A percentile compares a stretch with the other conserved stretches of the same genome.
These are phyloP conservation scores for Kingdonia uniflora DNA, from an alignment of 164 flowering plant genomes.

Conservation along the genomic window DNA sequence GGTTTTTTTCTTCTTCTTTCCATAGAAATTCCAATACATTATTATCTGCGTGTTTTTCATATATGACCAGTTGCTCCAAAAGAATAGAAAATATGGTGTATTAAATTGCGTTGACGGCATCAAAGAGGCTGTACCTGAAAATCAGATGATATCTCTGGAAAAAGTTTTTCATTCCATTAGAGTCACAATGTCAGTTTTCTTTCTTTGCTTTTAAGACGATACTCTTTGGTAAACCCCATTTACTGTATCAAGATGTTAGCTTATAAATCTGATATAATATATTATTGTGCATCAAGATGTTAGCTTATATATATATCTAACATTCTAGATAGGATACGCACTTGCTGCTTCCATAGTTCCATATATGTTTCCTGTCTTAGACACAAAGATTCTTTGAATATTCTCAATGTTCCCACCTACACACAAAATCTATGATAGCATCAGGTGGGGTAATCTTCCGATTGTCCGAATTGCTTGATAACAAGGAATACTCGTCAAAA, in stretches of 20 bases:
- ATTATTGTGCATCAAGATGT: no score
- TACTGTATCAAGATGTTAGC: not conserved
- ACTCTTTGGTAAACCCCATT: not conserved
- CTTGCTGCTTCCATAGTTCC: no score
- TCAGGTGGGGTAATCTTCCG: no score
- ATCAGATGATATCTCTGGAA: conserved; percentile 72
- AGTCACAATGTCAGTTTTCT: conserved; percentile 42
- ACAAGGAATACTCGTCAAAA: no score
- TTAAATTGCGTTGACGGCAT: conserved; percentile 37
- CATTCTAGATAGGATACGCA: no score
- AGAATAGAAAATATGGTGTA: conserved; percentile 39
- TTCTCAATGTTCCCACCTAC: no score
- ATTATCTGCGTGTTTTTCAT: conserved; percentile 1
- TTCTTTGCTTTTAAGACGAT: not conserved
- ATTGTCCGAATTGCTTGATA: no score
- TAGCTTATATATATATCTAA: not conserved
- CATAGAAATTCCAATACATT: not conserved
- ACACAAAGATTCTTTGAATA: no score
- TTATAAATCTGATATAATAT: not conserved
- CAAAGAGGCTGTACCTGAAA: conserved; percentile 29
- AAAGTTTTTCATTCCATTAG: conserved; percentile 39
- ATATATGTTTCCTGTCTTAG: no score
- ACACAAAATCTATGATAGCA: no score
- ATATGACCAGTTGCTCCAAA: conserved; percentile 37
- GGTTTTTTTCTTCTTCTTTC: not conserved